Base-by-base conservation (phyloP, 306 rosid genomes). In the Canavalia ensiformis region DNA sequence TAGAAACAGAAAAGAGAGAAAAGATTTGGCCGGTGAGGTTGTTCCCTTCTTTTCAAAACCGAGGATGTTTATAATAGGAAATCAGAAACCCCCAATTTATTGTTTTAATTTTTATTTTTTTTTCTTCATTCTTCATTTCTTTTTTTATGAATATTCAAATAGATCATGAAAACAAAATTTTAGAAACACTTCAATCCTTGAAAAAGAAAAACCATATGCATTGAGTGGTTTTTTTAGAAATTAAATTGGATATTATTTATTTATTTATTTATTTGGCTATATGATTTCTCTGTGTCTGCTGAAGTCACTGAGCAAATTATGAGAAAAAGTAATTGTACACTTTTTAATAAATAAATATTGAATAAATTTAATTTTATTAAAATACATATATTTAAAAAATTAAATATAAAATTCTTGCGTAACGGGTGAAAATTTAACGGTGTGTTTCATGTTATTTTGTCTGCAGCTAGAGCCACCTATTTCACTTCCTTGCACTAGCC, bases 401-500 rank as follows among this genome's bases (percentile, higher is more conserved):
- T 33, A 9, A 29, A 31, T 31, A 33, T 10, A 33, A 60, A 10
- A 45, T 45, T 45, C 8, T 13, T n/a, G 3, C 58, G n/a, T 0
- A 4, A n/a, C 29, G n/a, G 5, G 2, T n/a, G 58, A 52, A 52
- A 52, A 18, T 7, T 18, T 55, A 18, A 55, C 2, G 52, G 52
- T 18, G 8, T 8, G 11, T 74, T 37, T 35, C 34, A 41, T 5
- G 64, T 56, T 57, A 1, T 25, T 35, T 42, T 42, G 34, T 66
- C 54, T 67, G 2, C 58, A n/a, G 6, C 4, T 29, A 3, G 31
- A 37, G 41, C 29, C 31, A 37, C 55, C 29, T 51, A 63, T 67
- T 78, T 78, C 2, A n/a, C 59, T 56, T 56, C 76, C 82, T 35
- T 28, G 7, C 45, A 44, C 49, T 68, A 12, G 5, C 8, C 54